Base-by-base conservation (phyloP, 768 basidiomycete species). In the Coprinopsis strossmayeri region DNA sequence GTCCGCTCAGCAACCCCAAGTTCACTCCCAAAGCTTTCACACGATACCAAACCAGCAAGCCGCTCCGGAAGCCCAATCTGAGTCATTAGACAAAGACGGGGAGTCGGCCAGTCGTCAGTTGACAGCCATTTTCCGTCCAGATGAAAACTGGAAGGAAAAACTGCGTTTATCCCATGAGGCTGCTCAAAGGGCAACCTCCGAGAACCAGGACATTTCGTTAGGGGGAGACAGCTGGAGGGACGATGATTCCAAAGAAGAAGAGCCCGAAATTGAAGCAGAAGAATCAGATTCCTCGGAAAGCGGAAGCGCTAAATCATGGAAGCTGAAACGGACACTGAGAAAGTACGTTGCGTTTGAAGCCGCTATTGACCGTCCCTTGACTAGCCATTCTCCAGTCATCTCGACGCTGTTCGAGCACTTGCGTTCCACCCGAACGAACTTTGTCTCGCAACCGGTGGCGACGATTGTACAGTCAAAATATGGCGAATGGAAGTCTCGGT, bases 381-480 rank as follows among this genome's bases (percentile, higher is more conserved):
- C 50, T 57, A 54, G 44, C 55, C 45, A 45, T 39, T 39, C 32
- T 27, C 39, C 34, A 40, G 92, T 64, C 96, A 99, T 65, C 72
- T 99, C 53, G 95, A 97, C 64, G 83, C 91, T 12, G 92, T 96
- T 34, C 82, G 94, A 46, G 84, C 90, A 5, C 71, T 98, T 20
- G 84, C 89, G 0, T 95, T 96, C 76, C 90, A 92, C 60, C 89
- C 89, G 1, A 84, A 72, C 28, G 89, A 91, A 55, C 67, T 91
- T 37, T 84, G 84, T 58, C 69, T 98, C 46, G 93, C 88, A n/a
- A 91, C 87, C 39, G 96, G 87, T 20, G 91, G 93, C 24, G 95
- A 97, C 61, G 96, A 99, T 61, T 89, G 81, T 62, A 93, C 91
- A 5, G 84, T 98, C 47, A 99, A 99, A 65, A 79, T 97, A 45